phyloP scores from a whole-genome alignment of 2,329 filamentous ascomycete species.

The Aspergillus niger region DNA sequence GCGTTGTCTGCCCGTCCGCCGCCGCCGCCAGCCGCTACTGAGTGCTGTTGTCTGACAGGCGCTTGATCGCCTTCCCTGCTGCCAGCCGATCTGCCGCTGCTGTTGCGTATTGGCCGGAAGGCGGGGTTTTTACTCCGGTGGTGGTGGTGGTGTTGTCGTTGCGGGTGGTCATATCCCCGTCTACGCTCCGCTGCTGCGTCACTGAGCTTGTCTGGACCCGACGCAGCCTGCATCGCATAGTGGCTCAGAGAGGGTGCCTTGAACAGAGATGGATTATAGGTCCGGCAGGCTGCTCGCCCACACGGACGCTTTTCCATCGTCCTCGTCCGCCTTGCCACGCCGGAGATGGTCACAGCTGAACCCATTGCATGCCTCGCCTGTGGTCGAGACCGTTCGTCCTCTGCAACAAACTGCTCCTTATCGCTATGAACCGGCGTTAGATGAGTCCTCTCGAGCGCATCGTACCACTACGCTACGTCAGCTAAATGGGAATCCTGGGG shows the following conservation, averaged over 20 bases:
- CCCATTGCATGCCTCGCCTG: slow-evolving; percentile 27
- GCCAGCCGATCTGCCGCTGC: slow-evolving; percentile 15
- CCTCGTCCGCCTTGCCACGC: slow-evolving; percentile 33
- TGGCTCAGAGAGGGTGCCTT: slow-evolving; percentile 4
- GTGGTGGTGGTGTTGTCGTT: slow-evolving; percentile 6
- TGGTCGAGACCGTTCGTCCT: slow-evolving; percentile 23
- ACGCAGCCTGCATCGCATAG: slow-evolving; percentile 11
- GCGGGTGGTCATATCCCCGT: background rate
- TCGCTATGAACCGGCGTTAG: slow-evolving; percentile 29
- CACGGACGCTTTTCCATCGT: slow-evolving; percentile 30
- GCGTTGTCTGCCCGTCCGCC: background rate
- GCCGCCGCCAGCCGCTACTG: background rate
- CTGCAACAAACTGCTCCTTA: slow-evolving; percentile 27
- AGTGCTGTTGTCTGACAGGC: slow-evolving; percentile 11
- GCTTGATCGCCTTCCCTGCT: slow-evolving; percentile 10
- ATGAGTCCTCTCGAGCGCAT: slow-evolving; percentile 35
- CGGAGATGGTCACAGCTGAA: slow-evolving; percentile 36
- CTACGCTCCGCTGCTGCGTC: slow-evolving; percentile 4
- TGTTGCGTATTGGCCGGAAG: slow-evolving; percentile 8
- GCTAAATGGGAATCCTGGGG: slow-evolving; percentile 30
- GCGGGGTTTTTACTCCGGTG: slow-evolving; percentile 15
- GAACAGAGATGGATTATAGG: slow-evolving; percentile 36
- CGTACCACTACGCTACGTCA: slow-evolving; percentile 38
- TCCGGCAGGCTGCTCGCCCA: slow-evolving; percentile 32
- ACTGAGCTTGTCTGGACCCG: slow-evolving; percentile 11